Base-by-base conservation (phyloP, 1,284 basidiomycete genomes). In the Boletellus sp. region DNA sequence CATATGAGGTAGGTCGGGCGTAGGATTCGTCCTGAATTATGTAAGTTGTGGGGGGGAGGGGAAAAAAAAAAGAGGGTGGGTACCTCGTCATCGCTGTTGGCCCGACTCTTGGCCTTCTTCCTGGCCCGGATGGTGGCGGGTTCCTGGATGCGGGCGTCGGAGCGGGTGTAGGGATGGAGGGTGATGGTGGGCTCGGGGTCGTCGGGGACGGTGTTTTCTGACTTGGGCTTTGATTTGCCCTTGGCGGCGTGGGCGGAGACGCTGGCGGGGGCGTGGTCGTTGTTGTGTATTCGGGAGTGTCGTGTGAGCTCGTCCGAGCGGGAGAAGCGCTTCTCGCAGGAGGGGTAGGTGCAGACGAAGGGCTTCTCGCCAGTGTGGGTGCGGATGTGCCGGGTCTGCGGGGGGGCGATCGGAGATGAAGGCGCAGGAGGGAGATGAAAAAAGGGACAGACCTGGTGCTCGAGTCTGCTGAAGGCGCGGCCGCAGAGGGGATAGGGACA, bases 361-460 rank as follows among this genome's bases (percentile, higher is more conserved):
- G 95, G 95, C 63, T 96, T 97, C 69, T 98, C 95, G 57, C 95
- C 95, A 0, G 95, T 99, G 68, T 99, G 95, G 0, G 94, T 99
- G 48, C 95, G 88, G 47, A 98, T 95, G 66, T 99, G 95, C 48
- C 95, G 87, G 17, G 94, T 99, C 89, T 98, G 68, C 0, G 20
- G 38, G 43, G 35, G 11, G 25, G 26, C 23, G 55, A 58, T 50
- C 40, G 57, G 52, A 34, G 47, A 53, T 53, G 43, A 55, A 54
- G 22, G 48, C 36, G 52, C 40, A 19, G 50, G 47, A 46, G 13
- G 21, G 56, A 48, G 48, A 41, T 36, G 43, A 41, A 47, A 41
- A 47, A 43, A 13, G 19, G 36, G 14, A 72, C 80, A 52, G 57
- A 90, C 92, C 80, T 93, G 91, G 68, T 96, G 93, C 68, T 95